Base-by-base conservation (phyloP, 345 rosid species). In the Euphorbia peplus region DNA sequence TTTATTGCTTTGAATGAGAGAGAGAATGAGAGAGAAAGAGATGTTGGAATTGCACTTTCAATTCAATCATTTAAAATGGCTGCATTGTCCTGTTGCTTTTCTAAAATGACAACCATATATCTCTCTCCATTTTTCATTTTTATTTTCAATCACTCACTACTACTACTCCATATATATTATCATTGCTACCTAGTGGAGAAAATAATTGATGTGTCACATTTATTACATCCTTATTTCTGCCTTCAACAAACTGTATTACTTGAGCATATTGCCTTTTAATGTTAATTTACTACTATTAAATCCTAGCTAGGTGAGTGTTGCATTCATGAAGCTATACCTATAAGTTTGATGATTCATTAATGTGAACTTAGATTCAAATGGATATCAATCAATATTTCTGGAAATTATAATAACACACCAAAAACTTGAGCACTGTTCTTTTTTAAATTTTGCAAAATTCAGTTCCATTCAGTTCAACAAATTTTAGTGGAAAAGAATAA, bases 1-100 rank as follows among this genome's bases (percentile, higher is more conserved):
- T 80, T 82, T 80, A 72, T 81, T 81, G 70, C 78, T 76, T 87
- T 83, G 83, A 81, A 76, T 78, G 79, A 68, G 74, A 78, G 79
- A 77, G n/a, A 32, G 37, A 32, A 32, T 32, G 37, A 32, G 6
- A 32, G 37, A 32, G 37, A 32, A 32, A 68, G 74, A 78, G 79
- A 77, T 64, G 83, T 73, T 79, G 85, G 67, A 75, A 60, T 78
- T 81, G 77, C 81, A 75, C 81, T 84, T 83, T 84, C 80, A 78
- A 65, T 82, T 83, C 79, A 78, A 65, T 70, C 68, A 66, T 74
- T 64, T 57, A 71, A 72, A 79, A 76, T 86, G 76, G 78, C 69
- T 71, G 26, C 73, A 67, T 66, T 75, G 59, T 73, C 76, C 82
- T 68, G 71, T 80, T 68, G 66, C 80, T 79, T 84, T 78, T 68